Conservation (phyloP, 164 flowering plant genomes). For the Annona squamosa region DNA sequence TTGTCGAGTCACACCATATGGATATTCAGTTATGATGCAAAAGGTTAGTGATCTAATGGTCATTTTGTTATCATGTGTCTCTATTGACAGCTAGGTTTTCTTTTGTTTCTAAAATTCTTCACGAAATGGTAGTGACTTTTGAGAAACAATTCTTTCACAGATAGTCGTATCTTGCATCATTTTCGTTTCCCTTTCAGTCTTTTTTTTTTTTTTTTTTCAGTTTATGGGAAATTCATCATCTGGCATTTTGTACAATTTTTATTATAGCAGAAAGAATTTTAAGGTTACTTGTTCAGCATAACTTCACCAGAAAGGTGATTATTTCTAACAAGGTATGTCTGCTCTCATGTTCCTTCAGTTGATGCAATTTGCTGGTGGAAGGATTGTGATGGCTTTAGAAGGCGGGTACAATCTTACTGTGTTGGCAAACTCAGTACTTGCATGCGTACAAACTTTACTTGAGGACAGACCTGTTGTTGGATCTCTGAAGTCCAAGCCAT, state of each 20-base stretch:
- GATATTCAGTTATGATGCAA: constrained; percentile 77
- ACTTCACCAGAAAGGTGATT: too few species aligned
- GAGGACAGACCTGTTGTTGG: constrained; percentile 44
- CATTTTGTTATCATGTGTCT: not conserved
- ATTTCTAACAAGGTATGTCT: not conserved
- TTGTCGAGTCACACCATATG: constrained; percentile 80
- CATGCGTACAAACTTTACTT: constrained; percentile 72
- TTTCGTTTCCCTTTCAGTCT: too few species aligned
- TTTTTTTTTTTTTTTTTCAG: not conserved
- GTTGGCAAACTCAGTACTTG: constrained; percentile 66
- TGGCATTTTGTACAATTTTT: not conserved
- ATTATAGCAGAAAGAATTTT: too few species aligned
- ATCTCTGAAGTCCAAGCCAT: constrained; percentile 61
- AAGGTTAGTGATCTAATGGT: constrained; percentile 45
- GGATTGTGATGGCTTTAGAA: constrained; percentile 78
- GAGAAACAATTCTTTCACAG: too few species aligned
- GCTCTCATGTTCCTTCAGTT: constrained; percentile 39
- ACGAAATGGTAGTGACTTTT: too few species aligned
- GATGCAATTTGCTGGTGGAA: constrained; percentile 81
- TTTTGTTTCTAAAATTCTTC: too few species aligned
- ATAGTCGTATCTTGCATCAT: too few species aligned
- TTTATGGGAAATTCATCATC: not conserved
- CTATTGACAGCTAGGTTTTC: not conserved
- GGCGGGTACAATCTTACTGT: constrained; percentile 91
- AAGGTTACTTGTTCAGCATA: too few species aligned